Conservation (phyloP, 352 stramenopile genomes). For the Phytophthora tentaculata region DNA sequence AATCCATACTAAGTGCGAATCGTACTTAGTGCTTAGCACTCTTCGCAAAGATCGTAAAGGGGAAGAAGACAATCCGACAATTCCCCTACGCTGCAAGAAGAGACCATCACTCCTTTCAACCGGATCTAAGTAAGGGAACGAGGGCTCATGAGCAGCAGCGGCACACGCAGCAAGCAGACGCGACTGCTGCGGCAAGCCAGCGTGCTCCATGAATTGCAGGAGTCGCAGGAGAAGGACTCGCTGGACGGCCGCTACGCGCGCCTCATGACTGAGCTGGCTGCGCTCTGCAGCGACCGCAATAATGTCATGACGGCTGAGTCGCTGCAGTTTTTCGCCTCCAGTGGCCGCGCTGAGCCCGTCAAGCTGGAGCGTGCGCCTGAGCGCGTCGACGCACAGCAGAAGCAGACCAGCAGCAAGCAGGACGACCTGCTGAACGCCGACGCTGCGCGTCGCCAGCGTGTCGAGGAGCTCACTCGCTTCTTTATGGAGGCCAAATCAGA, state of each 20-base stretch:
- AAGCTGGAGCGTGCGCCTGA: slow-evolving; percentile 78
- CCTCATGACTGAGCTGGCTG: slow-evolving; percentile 77
- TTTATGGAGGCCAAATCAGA: slow-evolving; percentile 92
- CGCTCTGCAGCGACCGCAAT: slow-evolving; percentile 75
- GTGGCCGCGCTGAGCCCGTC: slow-evolving; percentile 66
- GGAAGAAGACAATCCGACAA: slow-evolving; percentile 18
- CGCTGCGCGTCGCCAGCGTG: slow-evolving; percentile 74
- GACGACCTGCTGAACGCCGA: slow-evolving; percentile 80
- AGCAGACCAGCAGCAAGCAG: slow-evolving; percentile 47
- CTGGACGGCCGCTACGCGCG: slow-evolving; percentile 73
- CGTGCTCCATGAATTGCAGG: slow-evolving; percentile 81
- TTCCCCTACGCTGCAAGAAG: slow-evolving; percentile 16
- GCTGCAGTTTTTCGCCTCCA: slow-evolving; percentile 68
- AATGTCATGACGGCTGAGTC: slow-evolving; percentile 81
- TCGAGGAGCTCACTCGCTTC: slow-evolving; percentile 89
- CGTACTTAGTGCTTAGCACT: slow-evolving; percentile 24
- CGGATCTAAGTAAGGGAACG: slow-evolving; percentile 11
- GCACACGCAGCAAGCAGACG: slow-evolving; percentile 38
- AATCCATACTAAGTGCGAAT: slow-evolving; percentile 7
- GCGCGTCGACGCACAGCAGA: slow-evolving; percentile 36
- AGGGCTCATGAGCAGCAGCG: slow-evolving; percentile 23
- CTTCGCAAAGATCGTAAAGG: slow-evolving; percentile 33
- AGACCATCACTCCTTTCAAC: slow-evolving; percentile 36
- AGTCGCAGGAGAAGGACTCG: slow-evolving; percentile 78
- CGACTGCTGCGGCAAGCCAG: slow-evolving; percentile 68